Evolutionary conservation across 495 filamentous ascomycete species (phyloP).

Genomic region (Hyaloscypha hepaticicola): DNA sequence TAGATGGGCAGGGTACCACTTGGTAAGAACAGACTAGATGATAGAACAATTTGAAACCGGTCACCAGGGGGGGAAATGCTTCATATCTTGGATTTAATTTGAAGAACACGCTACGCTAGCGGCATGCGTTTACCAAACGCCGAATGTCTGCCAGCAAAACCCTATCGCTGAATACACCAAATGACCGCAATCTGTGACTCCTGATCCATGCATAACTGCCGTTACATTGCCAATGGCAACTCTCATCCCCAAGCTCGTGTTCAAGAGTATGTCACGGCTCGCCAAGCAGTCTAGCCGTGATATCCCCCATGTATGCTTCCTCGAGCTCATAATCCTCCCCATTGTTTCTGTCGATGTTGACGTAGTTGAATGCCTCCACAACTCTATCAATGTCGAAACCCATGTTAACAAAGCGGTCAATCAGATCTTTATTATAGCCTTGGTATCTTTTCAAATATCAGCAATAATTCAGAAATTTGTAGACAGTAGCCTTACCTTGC

Average conservation of each 20-base stretch:
- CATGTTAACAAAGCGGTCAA: constrained; percentile 90
- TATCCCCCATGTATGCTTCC: constrained; percentile 84
- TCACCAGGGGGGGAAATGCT: neutral
- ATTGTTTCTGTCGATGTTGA: constrained; percentile 74
- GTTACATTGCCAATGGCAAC: neutral
- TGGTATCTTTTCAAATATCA: constrained; percentile 60
- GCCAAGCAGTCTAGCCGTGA: constrained; percentile 79
- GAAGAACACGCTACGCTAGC: neutral
- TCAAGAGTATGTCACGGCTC: constrained; percentile 51
- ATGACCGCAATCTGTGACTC: constrained; percentile 3
- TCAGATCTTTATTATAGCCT: constrained; percentile 82
- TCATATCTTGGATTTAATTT: neutral
- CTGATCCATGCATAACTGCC: constrained; percentile 6
- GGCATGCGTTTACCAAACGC: neutral
- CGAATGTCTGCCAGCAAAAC: neutral
- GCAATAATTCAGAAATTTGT: neutral
- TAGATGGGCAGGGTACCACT: neutral
- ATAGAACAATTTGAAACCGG: neutral
- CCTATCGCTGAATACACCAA: neutral
- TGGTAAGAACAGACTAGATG: neutral
- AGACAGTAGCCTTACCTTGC: constrained; percentile 7
- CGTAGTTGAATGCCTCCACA: constrained; percentile 78
- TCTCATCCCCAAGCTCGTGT: neutral
- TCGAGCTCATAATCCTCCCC: constrained; percentile 82
- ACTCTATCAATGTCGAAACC: constrained; percentile 90